Evolutionary conservation across 2,329 filamentous ascomycete species (phyloP), one percentile per base, ranked within the genome.

Genomic region (Ophiostoma angusticollis): DNA sequence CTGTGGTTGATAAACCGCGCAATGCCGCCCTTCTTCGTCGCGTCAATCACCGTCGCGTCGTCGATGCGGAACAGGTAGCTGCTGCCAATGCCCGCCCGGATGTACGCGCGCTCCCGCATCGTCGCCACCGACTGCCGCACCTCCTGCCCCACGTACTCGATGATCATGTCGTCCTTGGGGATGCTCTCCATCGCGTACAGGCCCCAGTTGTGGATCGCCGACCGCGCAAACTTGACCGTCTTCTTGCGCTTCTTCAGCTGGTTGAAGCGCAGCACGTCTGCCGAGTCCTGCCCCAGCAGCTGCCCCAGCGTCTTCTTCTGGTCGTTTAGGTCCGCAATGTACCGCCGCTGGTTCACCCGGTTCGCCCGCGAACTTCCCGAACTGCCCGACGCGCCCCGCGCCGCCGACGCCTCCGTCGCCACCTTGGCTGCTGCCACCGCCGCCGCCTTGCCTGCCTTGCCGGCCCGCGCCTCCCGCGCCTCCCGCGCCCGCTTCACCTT

Each of bases 161-260:
- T 98, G 57, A 98, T 98, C 86, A 98, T 95, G 61, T 98, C 91
- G 58, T 94, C 93, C 57, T 89, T 86, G 44, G 82, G 75, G 47
- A 98, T 98, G 55, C 93, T 91, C 62, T 98, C 91, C 69, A 95
- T 89, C 4, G 91, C 87, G 55, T 98, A 98, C 21, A 98, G 65
- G 21, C 91, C 91, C 91, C 91, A 98, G 53, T 95, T 96, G 62
- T 98, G 91, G 52, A 98, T 98, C 32, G 91, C 91, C 37, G 91
- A 98, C 31, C 91, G 77, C 41, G 89, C 91, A 61, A 98, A 98
- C 57, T 93, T 91, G 58, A 98, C 91, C 2, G 89, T 87, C 68
- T 98, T 98, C 76, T 96, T 98, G 45, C 91, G 83, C 64, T 96
- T 98, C 72, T 96, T 95, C 42, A 98, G 78, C 64, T 96, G 91